Evolutionary conservation across 139 green algal species (phyloP), one percentile per base, ranked within the genome.

Genomic region (Edaphochlamys debaryana): DNA sequence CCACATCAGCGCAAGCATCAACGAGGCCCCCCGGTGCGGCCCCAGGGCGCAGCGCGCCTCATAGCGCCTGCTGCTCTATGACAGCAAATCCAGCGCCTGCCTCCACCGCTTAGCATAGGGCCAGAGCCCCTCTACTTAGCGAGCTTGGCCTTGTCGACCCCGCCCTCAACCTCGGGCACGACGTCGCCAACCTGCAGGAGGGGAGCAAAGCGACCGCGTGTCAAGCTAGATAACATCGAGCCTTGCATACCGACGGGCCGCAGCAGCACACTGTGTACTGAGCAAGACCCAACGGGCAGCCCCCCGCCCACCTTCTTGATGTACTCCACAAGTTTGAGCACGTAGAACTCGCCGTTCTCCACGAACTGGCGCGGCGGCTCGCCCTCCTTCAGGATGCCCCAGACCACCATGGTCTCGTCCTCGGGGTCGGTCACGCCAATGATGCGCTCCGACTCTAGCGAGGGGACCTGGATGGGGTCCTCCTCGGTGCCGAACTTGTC

Each of bases 391-490:
- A 95, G 85, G 54, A 93, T 88, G 62, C 90, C 90, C 91, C 91
- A 95, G 23, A 95, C 87, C 25, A 94, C 91, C 6, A 93, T 71
- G 38, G 88, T 94, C 52, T 95, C 92, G 48, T 95, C 92, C 63
- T 95, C 91, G 30, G 92, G 92, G 54, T 95, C 92, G 2, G 91
- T 93, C 30, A 94, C 91, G 40, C 92, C 92, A 40, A 95, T 93
- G 64, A 95, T 95, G 37, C 92, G 82, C 86, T 95, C 92, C 4
- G 68, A 36, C 56, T 93, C 87, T 72, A 92, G 79, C 19, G 87
- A 90, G 27, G 91, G 90, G 3, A 95, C 92, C 17, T 90, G 71
- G 34, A 94, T 91, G 11, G 92, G 92, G 79, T 94, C 89, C 22
- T 92, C 88, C 70, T 89, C 87, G 1, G 92, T 94, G 58, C 92